Conservation (phyloP, 1,284 basidiomycete species). For the Irpex sp. region DNA sequence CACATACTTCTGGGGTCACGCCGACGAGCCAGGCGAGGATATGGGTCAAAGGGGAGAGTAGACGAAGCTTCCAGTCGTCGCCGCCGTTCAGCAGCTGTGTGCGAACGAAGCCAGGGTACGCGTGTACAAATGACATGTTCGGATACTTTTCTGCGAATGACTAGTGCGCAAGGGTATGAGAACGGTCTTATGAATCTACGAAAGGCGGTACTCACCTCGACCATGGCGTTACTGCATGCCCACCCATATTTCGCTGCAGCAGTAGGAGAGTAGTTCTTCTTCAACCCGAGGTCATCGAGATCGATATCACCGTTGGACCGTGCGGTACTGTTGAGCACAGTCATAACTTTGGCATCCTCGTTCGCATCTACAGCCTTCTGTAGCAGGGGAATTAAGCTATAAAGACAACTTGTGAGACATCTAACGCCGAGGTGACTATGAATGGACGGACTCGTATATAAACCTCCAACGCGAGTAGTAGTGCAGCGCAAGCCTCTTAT, state of each 20-base stretch:
- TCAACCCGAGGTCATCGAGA: slow-evolving; percentile 32
- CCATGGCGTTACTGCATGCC: slow-evolving; percentile 28
- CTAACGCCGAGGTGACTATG: neutral
- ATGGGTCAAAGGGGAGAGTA: slow-evolving; percentile 25
- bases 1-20: slow-evolving; percentile 32
- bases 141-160: slow-evolving; percentile 29
- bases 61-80: slow-evolving; percentile 12
- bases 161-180: slow-evolving; percentile 12
- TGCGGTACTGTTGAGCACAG: slow-evolving; percentile 18
- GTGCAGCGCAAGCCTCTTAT: slow-evolving; percentile 23
- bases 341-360: slow-evolving; percentile 26
- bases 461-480: slow-evolving; percentile 31
- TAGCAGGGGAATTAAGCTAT: slow-evolving; percentile 22
- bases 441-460: slow-evolving; percentile 17
- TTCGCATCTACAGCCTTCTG: slow-evolving; percentile 22
- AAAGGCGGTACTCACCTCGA: slow-evolving; percentile 23
- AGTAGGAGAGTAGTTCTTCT: slow-evolving; percentile 21
- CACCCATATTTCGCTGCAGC: slow-evolving; percentile 21
- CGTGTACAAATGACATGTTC: slow-evolving; percentile 30
- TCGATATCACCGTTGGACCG: slow-evolving; percentile 21
- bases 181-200: neutral
- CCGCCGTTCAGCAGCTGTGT: slow-evolving; percentile 9
- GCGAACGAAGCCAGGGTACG: slow-evolving; percentile 13
- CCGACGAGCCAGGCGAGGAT: slow-evolving; percentile 24
- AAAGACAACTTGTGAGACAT: neutral